Evolutionary conservation across 495 filamentous ascomycete genomes (phyloP).

Genomic region (Extremus antarcticus): DNA sequence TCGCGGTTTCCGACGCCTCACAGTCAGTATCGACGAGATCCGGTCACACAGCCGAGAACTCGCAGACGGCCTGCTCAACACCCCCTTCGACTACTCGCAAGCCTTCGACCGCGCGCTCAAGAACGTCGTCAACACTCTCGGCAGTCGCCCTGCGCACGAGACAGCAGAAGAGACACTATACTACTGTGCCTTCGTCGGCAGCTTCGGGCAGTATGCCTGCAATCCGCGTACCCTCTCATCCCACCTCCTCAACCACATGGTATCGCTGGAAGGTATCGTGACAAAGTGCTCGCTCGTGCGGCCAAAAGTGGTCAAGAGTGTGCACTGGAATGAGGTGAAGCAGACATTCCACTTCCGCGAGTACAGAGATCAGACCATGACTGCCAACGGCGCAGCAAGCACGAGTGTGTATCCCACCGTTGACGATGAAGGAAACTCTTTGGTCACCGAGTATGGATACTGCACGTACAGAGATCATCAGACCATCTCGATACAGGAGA

Average conservation of each 20-base stretch:
- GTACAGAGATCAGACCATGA: conserved; percentile 95
- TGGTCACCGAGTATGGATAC: conserved; percentile 92
- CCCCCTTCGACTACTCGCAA: conserved; percentile 76
- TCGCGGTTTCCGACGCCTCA: conserved; percentile 62
- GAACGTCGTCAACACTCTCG: conserved; percentile 67
- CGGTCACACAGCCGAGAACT: conserved; percentile 79
- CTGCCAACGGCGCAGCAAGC: conserved; percentile 70
- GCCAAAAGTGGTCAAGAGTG: conserved; percentile 94
- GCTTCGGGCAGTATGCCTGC: conserved; percentile 88
- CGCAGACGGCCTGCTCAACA: conserved; percentile 70
- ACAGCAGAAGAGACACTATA: conserved; percentile 58
- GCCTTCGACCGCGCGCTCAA: conserved; percentile 87
- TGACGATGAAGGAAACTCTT: conserved; percentile 69
- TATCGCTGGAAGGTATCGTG: conserved; percentile 95
- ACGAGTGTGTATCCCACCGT: conserved; percentile 89
- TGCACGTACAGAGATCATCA: conserved; percentile 95
- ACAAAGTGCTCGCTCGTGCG: conserved; percentile 91
- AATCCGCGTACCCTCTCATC: conserved; percentile 90
- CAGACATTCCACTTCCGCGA: conserved; percentile 72
- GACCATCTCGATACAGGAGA: conserved; percentile 97
- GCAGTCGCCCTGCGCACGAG: conserved; percentile 50
- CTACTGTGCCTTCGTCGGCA: conserved; percentile 90
- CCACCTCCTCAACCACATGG: conserved; percentile 82
- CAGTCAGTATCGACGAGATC: conserved; percentile 87
- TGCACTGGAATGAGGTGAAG: conserved; percentile 83